Percentiles rank a stretch among this genome's conserved stretches.
These are phyloP conservation scores for Nakazawaea laoshanensis DNA, from an alignment of 805 yeast genomes.

Conservation along the genomic window DNA sequence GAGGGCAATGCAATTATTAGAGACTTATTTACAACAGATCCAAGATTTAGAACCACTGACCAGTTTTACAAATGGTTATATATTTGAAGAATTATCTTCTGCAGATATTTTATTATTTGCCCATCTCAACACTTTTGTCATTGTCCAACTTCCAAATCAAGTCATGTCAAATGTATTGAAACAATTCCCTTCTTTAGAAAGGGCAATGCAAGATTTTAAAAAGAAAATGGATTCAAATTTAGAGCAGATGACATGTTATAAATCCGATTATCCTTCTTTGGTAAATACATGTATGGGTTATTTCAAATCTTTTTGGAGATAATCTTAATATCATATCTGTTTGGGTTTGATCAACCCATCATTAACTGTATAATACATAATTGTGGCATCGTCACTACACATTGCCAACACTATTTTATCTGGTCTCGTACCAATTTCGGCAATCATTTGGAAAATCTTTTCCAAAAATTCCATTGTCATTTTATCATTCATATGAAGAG, in stretches of 20 bases:
- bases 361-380: constrained; percentile 61
- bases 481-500: constrained; percentile 20
- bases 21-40: constrained; percentile 8
- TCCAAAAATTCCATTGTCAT: constrained; percentile 31
- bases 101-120: constrained; percentile 32
- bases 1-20: constrained; percentile 17
- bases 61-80: background rate
- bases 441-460: constrained; percentile 26
- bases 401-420: constrained; percentile 44
- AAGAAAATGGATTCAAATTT: constrained; percentile 4
- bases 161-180: constrained; percentile 28
- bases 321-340: constrained; percentile 38
- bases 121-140: constrained; percentile 24
- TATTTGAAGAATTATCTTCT: constrained; percentile 16
- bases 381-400: constrained; percentile 57
- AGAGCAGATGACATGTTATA: background rate
- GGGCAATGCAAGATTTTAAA: constrained; percentile 1
- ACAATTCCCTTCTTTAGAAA: constrained; percentile 21
- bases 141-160: constrained; percentile 28
- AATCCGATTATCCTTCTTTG: constrained; percentile 10
- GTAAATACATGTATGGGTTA: constrained; percentile 10
- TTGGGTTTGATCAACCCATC: constrained; percentile 61
- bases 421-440: constrained; percentile 20
- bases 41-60: constrained; percentile 5
- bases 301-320: background rate